phyloP scores from a whole-genome alignment of 805 yeast species.

The Sungouiella blattae region DNA sequence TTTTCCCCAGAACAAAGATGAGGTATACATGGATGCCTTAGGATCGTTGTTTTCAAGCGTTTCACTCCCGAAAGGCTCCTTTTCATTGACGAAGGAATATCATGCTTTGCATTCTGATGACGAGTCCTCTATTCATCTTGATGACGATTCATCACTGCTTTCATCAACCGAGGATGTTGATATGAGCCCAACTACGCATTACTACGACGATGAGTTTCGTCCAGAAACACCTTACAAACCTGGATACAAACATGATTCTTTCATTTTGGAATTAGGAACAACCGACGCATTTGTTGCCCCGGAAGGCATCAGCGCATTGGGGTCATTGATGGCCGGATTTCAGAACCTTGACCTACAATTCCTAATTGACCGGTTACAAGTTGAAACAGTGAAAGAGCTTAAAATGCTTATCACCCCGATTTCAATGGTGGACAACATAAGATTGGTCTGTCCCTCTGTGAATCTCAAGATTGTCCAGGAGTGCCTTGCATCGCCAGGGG shows the following conservation, averaged over 20 bases:
- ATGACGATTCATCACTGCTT: slow-evolving; percentile 13
- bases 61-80: slow-evolving; percentile 59
- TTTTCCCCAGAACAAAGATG: slow-evolving; percentile 45
- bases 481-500: slow-evolving; percentile 16
- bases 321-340: slow-evolving; percentile 31
- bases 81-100: slow-evolving; percentile 48
- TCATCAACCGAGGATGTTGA: slow-evolving; percentile 12
- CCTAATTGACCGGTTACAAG: slow-evolving; percentile 63
- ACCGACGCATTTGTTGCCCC: slow-evolving; percentile 49
- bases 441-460: slow-evolving; percentile 47
- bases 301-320: slow-evolving; percentile 32
- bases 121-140: background rate
- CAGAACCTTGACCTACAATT: slow-evolving; percentile 41
- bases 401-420: slow-evolving; percentile 27
- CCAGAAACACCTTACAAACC: slow-evolving; percentile 33
- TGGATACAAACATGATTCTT: slow-evolving; percentile 48
- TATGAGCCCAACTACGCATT: slow-evolving; percentile 23
- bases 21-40: slow-evolving; percentile 43
- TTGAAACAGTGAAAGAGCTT: slow-evolving; percentile 49
- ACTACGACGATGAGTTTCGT: slow-evolving; percentile 27
- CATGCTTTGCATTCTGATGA: slow-evolving; percentile 1
- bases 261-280: slow-evolving; percentile 53
- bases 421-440: slow-evolving; percentile 38
- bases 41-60: slow-evolving; percentile 58
- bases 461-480: slow-evolving; percentile 36